A percentile compares a stretch with the other conserved stretches of the same genome.
Evolutionary conservation across 441 rosid species (phyloP).

Genomic region (Rhodomyrtus psidioides): DNA sequence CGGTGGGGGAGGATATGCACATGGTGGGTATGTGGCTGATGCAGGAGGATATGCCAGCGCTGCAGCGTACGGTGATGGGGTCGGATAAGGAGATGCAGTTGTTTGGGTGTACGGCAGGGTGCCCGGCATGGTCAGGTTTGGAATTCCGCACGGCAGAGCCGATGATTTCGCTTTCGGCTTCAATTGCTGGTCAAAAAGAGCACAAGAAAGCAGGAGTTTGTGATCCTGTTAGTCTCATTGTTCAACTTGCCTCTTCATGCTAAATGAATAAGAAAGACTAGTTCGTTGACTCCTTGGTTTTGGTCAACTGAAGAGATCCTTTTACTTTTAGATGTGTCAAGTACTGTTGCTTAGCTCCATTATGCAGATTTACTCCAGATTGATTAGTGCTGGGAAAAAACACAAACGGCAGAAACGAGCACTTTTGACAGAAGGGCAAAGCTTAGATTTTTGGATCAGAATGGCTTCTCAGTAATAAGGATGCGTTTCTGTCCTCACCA

Average conservation of each 20-base stretch:
- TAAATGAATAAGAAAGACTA: not conserved
- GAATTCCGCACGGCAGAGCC: slow-evolving; percentile 5
- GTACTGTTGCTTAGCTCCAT: not conserved
- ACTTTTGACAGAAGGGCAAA: not conserved
- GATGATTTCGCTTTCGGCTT: not conserved
- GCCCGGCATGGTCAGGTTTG: not conserved
- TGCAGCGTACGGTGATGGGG: not conserved
- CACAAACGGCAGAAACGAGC: not conserved
- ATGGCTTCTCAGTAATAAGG: not conserved
- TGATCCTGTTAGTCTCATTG: not conserved
- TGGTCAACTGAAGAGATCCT: not conserved
- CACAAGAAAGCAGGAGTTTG: not conserved
- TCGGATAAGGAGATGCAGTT: slow-evolving; percentile 1
- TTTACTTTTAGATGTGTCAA: not conserved
- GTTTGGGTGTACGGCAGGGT: not conserved
- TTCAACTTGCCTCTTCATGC: not conserved
- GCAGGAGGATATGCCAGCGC: not conserved
- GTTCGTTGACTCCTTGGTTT: not conserved
- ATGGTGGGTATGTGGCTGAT: not conserved
- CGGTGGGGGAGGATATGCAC: slow-evolving; percentile 5
- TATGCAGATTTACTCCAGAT: not conserved
- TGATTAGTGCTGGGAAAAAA: not conserved
- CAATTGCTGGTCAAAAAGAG: not conserved
- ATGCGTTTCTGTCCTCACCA: not conserved
- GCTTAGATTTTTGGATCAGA: not conserved